phyloP scores from a whole-genome alignment of 139 green algal species.

The Volvox africanus region DNA sequence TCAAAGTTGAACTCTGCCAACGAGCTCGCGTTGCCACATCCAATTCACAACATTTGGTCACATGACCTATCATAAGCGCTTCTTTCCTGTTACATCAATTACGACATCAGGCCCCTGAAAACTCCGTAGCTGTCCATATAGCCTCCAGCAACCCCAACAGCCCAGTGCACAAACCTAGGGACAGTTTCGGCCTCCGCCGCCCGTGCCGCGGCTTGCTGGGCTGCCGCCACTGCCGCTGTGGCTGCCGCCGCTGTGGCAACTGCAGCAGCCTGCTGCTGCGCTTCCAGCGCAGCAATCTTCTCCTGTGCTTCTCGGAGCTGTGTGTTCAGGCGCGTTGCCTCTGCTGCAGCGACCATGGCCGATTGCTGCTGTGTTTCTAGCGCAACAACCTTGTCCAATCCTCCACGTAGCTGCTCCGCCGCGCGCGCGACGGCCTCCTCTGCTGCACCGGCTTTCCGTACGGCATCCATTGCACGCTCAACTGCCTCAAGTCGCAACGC shows the following conservation, averaged over 20 bases:
- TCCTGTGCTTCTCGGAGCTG: conserved; percentile 22
- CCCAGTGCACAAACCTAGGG: background rate
- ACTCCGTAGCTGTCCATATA: no score
- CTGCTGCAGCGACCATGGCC: background rate
- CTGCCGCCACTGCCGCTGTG: background rate
- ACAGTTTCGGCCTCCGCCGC: background rate
- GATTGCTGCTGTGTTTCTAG: conserved; percentile 16
- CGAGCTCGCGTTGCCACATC: no score
- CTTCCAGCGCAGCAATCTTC: conserved; percentile 3
- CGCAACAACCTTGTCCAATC: background rate
- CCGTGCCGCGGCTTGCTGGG: conserved; percentile 1
- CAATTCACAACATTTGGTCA: no score
- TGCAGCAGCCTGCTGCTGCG: conserved; percentile 14
- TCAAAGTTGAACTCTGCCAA: no score
- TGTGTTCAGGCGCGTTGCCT: background rate
- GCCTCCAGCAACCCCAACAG: no score
- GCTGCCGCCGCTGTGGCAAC: background rate
- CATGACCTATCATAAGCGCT: no score
- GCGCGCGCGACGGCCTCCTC: conserved; percentile 18
- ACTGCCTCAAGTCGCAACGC: conserved; percentile 22
- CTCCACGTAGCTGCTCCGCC: conserved; percentile 14
- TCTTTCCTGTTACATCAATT: no score
- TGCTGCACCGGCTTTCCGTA: conserved; percentile 9
- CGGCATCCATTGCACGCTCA: conserved; percentile 38
- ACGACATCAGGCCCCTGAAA: no score